Conservation (phyloP, 2,329 filamentous ascomycete species). For the Tolypocladium ophioglossoides region DNA sequence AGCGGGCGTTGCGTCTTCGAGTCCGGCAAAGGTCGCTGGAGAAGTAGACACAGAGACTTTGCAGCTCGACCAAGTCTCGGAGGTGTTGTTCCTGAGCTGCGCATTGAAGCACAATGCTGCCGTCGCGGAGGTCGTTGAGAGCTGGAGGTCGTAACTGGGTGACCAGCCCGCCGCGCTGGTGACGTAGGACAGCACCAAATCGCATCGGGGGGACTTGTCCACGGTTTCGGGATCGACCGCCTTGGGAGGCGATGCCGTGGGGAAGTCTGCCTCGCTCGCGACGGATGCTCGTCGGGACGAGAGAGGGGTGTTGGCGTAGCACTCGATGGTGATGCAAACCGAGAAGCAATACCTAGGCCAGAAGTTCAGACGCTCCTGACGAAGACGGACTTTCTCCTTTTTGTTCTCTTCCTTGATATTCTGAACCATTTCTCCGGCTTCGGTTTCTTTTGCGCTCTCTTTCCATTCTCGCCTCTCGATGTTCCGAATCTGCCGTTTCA, state of each 20-base stretch:
- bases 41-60: slow-evolving; percentile 52
- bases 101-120: slow-evolving; percentile 50
- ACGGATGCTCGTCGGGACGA: slow-evolving; percentile 39
- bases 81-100: slow-evolving; percentile 48
- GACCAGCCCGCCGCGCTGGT: slow-evolving; percentile 47
- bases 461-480: no score
- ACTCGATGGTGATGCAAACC: slow-evolving; percentile 38
- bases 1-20: slow-evolving; percentile 42
- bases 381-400: slow-evolving; percentile 33
- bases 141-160: slow-evolving; percentile 49
- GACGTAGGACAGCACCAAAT: slow-evolving; percentile 46
- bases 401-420: slow-evolving; percentile 18
- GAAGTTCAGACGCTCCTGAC: slow-evolving; percentile 30
- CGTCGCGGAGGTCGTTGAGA: slow-evolving; percentile 42
- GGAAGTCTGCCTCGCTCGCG: slow-evolving; percentile 41
- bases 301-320: slow-evolving; percentile 23
- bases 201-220: slow-evolving; percentile 18
- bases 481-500: slow-evolving; percentile 7
- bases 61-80: slow-evolving; percentile 51
- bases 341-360: slow-evolving; percentile 37
- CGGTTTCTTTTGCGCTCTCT: slow-evolving; percentile 13
- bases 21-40: slow-evolving; percentile 43
- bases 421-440: slow-evolving; percentile 10
- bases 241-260: slow-evolving; percentile 11
- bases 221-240: slow-evolving; percentile 5